phyloP scores from a whole-genome alignment of 768 basidiomycete species.

The Baorangia bicolor region DNA sequence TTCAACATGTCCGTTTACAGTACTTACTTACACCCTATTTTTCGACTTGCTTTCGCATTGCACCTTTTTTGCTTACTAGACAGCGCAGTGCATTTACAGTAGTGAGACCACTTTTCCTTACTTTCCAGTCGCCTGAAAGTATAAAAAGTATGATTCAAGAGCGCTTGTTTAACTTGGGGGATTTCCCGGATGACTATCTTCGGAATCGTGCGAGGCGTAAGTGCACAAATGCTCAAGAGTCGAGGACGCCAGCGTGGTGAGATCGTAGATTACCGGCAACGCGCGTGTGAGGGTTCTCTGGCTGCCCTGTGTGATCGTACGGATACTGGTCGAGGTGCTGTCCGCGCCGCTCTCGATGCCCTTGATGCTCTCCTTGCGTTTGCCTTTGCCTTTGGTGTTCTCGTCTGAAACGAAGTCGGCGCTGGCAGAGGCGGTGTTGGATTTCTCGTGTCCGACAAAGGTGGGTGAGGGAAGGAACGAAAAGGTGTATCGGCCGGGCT shows the following conservation, averaged over 20 bases:
- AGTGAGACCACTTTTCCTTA: no score
- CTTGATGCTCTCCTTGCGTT: not conserved
- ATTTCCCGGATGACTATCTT: no score
- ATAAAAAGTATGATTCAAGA: no score
- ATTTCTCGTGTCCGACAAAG: constrained; percentile 20
- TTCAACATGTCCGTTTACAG: no score
- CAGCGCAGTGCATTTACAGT: no score
- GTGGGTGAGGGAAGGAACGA: constrained; percentile 21
- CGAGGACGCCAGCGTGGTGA: constrained; percentile 6
- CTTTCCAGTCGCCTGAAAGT: no score
- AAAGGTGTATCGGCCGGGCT: constrained; percentile 23
- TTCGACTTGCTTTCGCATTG: no score
- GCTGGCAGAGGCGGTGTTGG: not conserved
- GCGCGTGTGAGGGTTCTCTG: constrained; percentile 13
- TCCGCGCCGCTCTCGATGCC: constrained; percentile 12
- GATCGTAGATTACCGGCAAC: constrained; percentile 2
- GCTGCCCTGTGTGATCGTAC: constrained; percentile 18
- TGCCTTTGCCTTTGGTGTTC: not conserved
- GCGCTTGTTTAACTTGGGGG: no score
- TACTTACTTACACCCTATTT: no score
- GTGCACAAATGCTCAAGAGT: no score
- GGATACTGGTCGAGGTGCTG: constrained; percentile 16
- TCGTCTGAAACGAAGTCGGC: not conserved
- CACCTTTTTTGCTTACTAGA: no score
- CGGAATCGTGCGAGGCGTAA: no score